These are phyloP conservation scores for Diversispora epigaea DNA, from an alignment of 192 early-diverging fungal genomes.

Conservation along the genomic window DNA sequence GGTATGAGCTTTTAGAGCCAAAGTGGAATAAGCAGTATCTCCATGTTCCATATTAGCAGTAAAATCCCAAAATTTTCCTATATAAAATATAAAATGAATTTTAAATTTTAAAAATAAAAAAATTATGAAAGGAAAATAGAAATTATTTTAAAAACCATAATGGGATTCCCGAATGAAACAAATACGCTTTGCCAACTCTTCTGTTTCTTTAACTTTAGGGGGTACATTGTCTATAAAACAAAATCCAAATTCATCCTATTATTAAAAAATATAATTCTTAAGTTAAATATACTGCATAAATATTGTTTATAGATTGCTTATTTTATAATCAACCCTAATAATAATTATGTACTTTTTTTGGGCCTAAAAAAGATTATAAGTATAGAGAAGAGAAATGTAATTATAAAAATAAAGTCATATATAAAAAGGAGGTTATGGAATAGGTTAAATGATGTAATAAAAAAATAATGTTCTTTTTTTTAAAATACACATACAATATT, in stretches of 20 bases:
- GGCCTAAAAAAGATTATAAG: too few relatives aligned
- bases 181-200: conserved; percentile 62
- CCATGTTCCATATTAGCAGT: conserved; percentile 73
- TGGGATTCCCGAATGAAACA: conserved; percentile 76
- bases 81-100: neutral
- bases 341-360: too few relatives aligned
- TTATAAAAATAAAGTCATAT: neutral
- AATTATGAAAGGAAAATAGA: neutral
- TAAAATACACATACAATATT: conserved; percentile 51
- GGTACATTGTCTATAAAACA: conserved; percentile 75
- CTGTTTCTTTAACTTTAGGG: conserved; percentile 59
- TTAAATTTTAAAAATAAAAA: conserved; percentile 1
- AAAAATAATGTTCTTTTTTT: neutral
- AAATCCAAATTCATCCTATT: conserved; percentile 67
- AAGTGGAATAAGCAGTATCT: conserved; percentile 79
- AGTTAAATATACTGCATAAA: too few relatives aligned
- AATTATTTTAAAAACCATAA: conserved; percentile 69
- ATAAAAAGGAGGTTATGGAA: neutral
- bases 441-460: neutral
- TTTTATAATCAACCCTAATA: too few relatives aligned
- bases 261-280: neutral
- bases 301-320: too few relatives aligned
- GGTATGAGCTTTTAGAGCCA: conserved; percentile 75
- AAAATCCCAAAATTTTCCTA: conserved; percentile 73
- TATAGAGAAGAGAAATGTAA: too few relatives aligned